Evolutionary conservation across 225 moss, liverwort and hornwort species (phyloP), one percentile per base, ranked within the genome.

Genomic region (Neckera pumila): DNA sequence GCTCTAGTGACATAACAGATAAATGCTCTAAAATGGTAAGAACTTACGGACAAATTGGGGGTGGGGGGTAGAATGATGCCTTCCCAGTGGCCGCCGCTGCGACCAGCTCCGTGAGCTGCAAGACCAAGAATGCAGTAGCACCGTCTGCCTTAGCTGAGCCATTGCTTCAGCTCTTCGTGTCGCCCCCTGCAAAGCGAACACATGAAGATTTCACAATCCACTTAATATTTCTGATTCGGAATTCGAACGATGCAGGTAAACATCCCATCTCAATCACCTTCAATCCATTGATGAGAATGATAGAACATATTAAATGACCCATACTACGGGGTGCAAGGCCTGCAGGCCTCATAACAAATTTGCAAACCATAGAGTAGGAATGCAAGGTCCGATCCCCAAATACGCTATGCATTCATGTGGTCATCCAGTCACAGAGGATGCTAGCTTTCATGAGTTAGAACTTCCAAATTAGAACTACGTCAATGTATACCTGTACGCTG

Each of bases 51-150:
- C 0, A 76, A 33, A 84, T 45, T 38, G 80, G 14, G 30, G 23
- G 76, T 69, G 64, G n/a, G n/a, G n/a, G n/a, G n/a, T 80, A 85
- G 38, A 6, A 88, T 36, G 90, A 91, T 69, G 90, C 90, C 16
- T 3, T 17, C 45, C 90, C 87, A 34, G 51, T 51, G 76, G 7
- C 36, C 33, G 85, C n/a, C n/a, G n/a, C 87, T 22, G 87, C 53
- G 31, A 77, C 72, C 76, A 70, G 88, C 76, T 57, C 58, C 84
- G 80, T 56, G 77, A 88, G 88, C 77, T 86, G 79, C 79, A 84
- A 42, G 79, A 86, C 49, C 65, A 86, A 26, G 58, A 89, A 82
- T 60, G 57, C 62, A 27, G 79, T 2, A 86, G 65, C 60, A 84
- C 66, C 74, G 25, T 59, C 75, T 36, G 59, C 77, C 72, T 45